Evolutionary conservation across 257 asterid genomes (phyloP), one percentile per base, ranked within the genome.

Genomic region (Parsonsia alboflavescens): DNA sequence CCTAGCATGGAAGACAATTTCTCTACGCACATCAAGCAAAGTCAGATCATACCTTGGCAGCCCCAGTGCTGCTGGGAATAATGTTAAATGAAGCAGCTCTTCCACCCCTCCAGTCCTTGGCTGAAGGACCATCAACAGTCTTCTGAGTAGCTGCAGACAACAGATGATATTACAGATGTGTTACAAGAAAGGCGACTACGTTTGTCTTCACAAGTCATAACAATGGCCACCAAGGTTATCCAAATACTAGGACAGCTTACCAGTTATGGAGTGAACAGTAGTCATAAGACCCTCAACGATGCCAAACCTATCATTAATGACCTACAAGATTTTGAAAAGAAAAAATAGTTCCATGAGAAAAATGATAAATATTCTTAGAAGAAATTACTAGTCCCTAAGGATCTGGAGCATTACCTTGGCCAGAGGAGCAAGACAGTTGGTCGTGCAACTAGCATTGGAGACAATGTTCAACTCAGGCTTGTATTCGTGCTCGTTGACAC

Each of bases 71-170:
- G 87, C 92, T 87, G 77, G 96, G 96, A 79, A 90, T 90, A 74
- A 90, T 87, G 88, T 90, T 90, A 80, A 89, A 90, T 39, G 96
- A 89, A 49, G 96, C 96, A 67, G 95, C 96, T 74, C 96, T 89
- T 82, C 97, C 97, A 81, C 97, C 97, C 83, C 95, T 89, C 97
- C 97, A 90, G 90, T 90, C 97, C 91, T 90, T 90, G 86, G 80
- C 82, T 17, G 97, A 90, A 39, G 97, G 96, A 36, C 96, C 96
- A 81, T 90, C 96, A 33, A 90, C 96, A 10, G 96, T 90, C 80
- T 88, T 90, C 74, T 90, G 96, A 50, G 94, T 87, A 28, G 92
- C 88, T 86, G 52, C 9, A 81, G 1, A 17, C 41, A 46, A 75
- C 64, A 17, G 17, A 74, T 4, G 61, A 45, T 24, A 19, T 22